A percentile compares a stretch with the other conserved stretches of the same genome.
These are phyloP conservation scores for Nitzschia palea DNA, from an alignment of 108 stramenopile species.

Conservation along the genomic window DNA sequence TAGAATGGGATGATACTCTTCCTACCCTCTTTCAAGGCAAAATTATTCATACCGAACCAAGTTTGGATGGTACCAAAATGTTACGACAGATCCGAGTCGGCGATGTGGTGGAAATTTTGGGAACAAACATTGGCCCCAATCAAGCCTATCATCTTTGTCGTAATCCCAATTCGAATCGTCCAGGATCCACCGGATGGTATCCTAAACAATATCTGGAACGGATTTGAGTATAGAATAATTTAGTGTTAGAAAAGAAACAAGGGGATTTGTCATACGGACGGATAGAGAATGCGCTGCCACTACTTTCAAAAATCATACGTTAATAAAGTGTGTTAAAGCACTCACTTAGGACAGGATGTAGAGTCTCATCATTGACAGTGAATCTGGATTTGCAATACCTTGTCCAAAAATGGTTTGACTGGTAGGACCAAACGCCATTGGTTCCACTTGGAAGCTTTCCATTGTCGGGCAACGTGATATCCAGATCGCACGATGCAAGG, in stretches of 20 bases:
- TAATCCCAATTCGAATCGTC: neutral
- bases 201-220: slow-evolving; percentile 63
- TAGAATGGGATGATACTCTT: slow-evolving; percentile 19
- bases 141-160: slow-evolving; percentile 76
- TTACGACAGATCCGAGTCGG: slow-evolving; percentile 57
- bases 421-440: too few species aligned
- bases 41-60: slow-evolving; percentile 18
- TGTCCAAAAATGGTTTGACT: too few species aligned
- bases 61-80: slow-evolving; percentile 42
- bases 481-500: too few species aligned
- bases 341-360: too few species aligned
- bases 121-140: slow-evolving; percentile 75
- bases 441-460: too few species aligned
- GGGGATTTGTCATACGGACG: neutral
- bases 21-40: slow-evolving; percentile 51
- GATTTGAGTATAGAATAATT: neutral
- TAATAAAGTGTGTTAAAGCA: too few species aligned
- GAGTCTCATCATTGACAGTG: too few species aligned
- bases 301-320: too few species aligned
- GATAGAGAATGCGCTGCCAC: too few species aligned
- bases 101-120: slow-evolving; percentile 69
- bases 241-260: neutral
- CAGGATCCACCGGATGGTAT: slow-evolving; percentile 71
- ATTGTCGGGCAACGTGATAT: too few species aligned
- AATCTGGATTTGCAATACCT: too few species aligned